Percentiles rank a stretch among this genome's conserved stretches.
Conservation (phyloP, 768 basidiomycete species). For the Lactarius indigo region DNA sequence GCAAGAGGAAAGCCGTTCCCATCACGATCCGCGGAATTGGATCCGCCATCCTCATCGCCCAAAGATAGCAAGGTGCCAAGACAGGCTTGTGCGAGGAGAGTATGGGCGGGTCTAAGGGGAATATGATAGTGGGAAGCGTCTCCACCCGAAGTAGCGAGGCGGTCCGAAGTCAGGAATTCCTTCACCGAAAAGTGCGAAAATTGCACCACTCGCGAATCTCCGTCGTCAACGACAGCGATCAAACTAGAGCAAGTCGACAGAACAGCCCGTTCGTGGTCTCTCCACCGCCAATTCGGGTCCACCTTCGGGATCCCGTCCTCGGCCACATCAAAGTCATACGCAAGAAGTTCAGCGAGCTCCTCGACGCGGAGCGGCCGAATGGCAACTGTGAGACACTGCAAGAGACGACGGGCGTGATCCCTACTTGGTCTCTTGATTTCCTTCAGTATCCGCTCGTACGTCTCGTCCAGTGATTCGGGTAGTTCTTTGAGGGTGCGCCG, state of each 20-base stretch:
- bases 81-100: neutral
- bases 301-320: no score
- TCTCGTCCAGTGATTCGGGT: neutral
- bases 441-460: neutral
- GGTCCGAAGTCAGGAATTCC: neutral
- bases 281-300: neutral
- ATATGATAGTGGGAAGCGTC: neutral
- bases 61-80: neutral
- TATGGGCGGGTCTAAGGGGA: no score
- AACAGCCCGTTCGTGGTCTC: neutral
- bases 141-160: neutral
- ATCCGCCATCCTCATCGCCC: neutral
- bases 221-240: neutral
- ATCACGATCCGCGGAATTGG: neutral
- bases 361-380: neutral
- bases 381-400: neutral
- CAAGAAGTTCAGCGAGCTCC: no score
- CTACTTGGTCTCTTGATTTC: neutral
- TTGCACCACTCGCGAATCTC: neutral
- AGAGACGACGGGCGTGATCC: neutral
- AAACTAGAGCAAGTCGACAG: neutral
- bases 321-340: no score
- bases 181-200: neutral
- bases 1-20: neutral
- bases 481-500: neutral